Base-by-base conservation (phyloP, 805 yeast genomes). In the Limtongia smithiae region DNA sequence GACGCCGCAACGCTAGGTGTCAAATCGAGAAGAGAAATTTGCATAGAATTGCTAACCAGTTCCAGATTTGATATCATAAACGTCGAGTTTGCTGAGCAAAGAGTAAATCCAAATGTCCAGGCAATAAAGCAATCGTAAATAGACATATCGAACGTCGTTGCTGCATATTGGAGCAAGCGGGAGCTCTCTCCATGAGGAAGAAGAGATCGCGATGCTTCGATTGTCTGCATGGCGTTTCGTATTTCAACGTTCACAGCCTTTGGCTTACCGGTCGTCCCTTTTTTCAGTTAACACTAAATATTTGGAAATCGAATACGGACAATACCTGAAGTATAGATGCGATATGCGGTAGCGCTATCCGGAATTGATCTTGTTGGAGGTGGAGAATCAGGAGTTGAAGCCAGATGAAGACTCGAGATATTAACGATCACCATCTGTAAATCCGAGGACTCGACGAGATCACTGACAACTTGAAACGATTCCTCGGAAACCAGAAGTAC, bases 1-100 rank as follows among this genome's bases (percentile, higher is more conserved):
- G 52, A 35, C 5, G 54, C 31, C 4, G 62, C 64, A 2, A 59
- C 53, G 21, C 55, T 55, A 6, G 64, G 63, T 3, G 64, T 60
- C 17, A 60, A 41, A 35, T 60, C 63, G 22, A 60, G 27, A 3
- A 60, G 21, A 14, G 60, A 48, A 3, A 44, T 48, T 7, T 41
- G 20, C 2, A 54, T 25, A 15, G 25, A 25, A 32, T 38, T 30
- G 11, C 59, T 51, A 11, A 55, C 44, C 2, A 5, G 20, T 21
- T 48, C 50, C 17, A 60, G 37, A 40, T 55, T 47, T 24, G 55
- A 43, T 1, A 44, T 40, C 46, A 60, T 31, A 3, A 27, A 11
- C n/a, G 17, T 28, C 30, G 58, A 56, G 17, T 31, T 27, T 4
- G 59, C 51, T 11, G 59, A 15, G 24, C 58, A 54, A 4, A 60